Percentiles rank a stretch among this genome's conserved stretches.
These are phyloP conservation scores for Breviolum minutum DNA, from an alignment of 73 alveolate species.

Conservation along the genomic window DNA sequence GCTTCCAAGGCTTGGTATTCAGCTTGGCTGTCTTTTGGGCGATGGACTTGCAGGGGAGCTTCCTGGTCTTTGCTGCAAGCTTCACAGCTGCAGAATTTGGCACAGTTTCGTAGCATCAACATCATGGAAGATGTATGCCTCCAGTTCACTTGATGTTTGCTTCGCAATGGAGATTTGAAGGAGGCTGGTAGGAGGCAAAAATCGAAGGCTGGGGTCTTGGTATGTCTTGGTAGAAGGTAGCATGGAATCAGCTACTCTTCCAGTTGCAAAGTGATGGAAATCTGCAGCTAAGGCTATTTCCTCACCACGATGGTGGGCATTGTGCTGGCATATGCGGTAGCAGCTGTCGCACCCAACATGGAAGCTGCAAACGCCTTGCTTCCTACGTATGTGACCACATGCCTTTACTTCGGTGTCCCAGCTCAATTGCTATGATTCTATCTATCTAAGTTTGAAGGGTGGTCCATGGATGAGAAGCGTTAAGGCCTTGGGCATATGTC, in stretches of 20 bases:
- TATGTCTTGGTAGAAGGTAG: neutral
- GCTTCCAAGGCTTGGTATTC: slow-evolving; percentile 51
- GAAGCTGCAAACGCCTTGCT: slow-evolving; percentile 75
- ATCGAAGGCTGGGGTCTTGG: neutral
- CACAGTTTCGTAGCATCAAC: neutral
- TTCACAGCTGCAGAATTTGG: neutral
- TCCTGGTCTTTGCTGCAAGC: slow-evolving; percentile 32
- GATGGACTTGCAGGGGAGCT: slow-evolving; percentile 63
- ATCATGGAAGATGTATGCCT: too few relatives aligned
- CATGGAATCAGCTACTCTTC: neutral
- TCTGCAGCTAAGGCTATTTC: slow-evolving; percentile 20
- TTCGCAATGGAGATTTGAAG: too few relatives aligned
- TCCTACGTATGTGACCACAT: slow-evolving; percentile 71
- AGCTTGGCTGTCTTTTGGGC: slow-evolving; percentile 42
- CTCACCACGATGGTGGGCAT: slow-evolving; percentile 81
- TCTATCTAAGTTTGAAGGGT: too few relatives aligned
- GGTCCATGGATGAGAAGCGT: neutral
- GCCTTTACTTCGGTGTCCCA: slow-evolving; percentile 59
- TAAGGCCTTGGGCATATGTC: too few relatives aligned
- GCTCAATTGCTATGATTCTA: too few relatives aligned
- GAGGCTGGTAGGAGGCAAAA: neutral
- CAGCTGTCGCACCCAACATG: slow-evolving; percentile 78
- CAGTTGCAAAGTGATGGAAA: neutral
- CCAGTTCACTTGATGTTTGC: too few relatives aligned
- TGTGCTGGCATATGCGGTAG: slow-evolving; percentile 79